phyloP scores from a whole-genome alignment of 345 rosid genomes.

The Theobroma cacao region DNA sequence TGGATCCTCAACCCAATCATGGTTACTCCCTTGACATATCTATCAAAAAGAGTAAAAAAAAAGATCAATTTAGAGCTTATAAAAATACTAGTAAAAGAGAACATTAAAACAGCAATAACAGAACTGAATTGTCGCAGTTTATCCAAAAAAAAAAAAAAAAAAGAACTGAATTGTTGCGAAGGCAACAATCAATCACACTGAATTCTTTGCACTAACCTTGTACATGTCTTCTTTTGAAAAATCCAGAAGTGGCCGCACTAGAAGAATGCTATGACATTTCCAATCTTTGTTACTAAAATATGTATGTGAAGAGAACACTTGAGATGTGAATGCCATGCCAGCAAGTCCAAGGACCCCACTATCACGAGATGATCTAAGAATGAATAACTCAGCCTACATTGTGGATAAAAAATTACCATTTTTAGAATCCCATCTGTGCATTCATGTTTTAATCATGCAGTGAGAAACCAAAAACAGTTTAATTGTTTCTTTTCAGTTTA shows the following conservation, averaged over 20 bases:
- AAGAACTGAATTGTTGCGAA: not conserved
- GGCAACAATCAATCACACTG: not conserved
- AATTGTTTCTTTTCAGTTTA: not conserved
- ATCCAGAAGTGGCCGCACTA: constrained; percentile 78
- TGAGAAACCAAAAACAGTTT: not conserved
- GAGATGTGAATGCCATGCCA: constrained; percentile 78
- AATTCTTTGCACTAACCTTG: constrained; percentile 40
- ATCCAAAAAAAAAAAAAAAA: no score
- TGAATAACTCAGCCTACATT: constrained; percentile 85
- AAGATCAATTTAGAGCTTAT: not conserved
- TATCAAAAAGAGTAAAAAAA: constrained; percentile 23
- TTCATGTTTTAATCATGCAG: not conserved
- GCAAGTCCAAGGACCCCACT: constrained; percentile 98
- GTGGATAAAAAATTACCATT: constrained; percentile 21
- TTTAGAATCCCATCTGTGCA: not conserved
- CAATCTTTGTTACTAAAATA: constrained; percentile 31
- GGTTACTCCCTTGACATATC: constrained; percentile 58
- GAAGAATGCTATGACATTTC: constrained; percentile 46
- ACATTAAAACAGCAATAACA: not conserved
- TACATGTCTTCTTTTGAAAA: constrained; percentile 81
- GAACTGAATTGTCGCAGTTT: no score
- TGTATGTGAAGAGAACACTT: constrained; percentile 42
- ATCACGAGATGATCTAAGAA: constrained; percentile 84
- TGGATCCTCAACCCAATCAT: constrained; percentile 88
- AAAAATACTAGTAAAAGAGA: not conserved